Percentiles rank a stretch among this genome's conserved stretches.
Evolutionary conservation across 148 eudicot genomes (phyloP).

Genomic region (Vaccinium myrtillus): DNA sequence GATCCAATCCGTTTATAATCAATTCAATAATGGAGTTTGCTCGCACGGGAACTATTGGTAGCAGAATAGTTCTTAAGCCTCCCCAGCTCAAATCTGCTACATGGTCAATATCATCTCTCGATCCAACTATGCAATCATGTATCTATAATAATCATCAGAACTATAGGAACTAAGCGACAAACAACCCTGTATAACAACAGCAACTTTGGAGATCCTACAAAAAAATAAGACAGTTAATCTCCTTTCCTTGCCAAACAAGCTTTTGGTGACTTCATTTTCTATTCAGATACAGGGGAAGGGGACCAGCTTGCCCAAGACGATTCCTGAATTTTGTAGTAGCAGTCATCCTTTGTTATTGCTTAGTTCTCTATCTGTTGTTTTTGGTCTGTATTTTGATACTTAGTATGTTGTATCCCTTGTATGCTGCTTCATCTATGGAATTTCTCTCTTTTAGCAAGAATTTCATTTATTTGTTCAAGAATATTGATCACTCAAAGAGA

Average conservation of each 20-base stretch:
- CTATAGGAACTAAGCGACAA: neutral
- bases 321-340: too few species aligned
- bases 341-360: too few species aligned
- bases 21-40: slow-evolving; percentile 10
- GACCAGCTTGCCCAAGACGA: too few species aligned
- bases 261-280: too few species aligned
- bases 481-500: neutral
- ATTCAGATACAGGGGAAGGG: too few species aligned
- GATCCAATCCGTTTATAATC: slow-evolving; percentile 17
- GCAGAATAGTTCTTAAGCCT: neutral
- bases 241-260: too few species aligned
- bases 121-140: neutral
- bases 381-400: too few species aligned
- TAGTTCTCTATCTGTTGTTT: too few species aligned
- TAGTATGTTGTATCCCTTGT: too few species aligned
- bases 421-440: too few species aligned
- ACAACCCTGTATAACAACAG: neutral
- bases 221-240: too few species aligned
- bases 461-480: neutral
- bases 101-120: neutral
- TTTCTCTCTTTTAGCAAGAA: neutral
- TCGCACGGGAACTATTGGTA: slow-evolving; percentile 18
- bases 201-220: neutral
- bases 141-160: neutral
- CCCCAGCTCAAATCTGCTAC: neutral